Evolutionary conservation across 1,284 basidiomycete species (phyloP).

Genomic region (Fomes fomentarius): DNA sequence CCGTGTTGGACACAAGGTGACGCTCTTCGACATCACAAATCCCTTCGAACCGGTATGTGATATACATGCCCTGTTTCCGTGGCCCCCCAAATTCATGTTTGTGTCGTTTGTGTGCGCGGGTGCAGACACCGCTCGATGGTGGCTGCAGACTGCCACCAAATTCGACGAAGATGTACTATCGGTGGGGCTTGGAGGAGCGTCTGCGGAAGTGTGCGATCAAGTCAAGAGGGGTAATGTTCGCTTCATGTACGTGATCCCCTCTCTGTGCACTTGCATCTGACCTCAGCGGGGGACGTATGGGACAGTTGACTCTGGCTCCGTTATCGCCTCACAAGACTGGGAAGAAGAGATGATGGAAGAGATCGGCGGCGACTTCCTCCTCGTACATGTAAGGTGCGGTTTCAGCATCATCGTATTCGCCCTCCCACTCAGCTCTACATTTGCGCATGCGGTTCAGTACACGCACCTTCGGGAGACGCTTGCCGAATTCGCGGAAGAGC

Average conservation of each 20-base stretch:
- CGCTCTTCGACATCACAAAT: slow-evolving; percentile 29
- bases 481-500: neutral
- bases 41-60: slow-evolving; percentile 23
- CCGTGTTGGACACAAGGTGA: slow-evolving; percentile 36
- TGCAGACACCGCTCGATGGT: slow-evolving; percentile 24
- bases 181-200: slow-evolving; percentile 35
- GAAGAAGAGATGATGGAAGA: slow-evolving; percentile 31
- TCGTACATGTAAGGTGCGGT: slow-evolving; percentile 26
- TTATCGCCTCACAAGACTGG: slow-evolving; percentile 30
- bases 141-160: slow-evolving; percentile 34
- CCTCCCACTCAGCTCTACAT: neutral
- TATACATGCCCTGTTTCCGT: no score
- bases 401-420: neutral
- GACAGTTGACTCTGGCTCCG: slow-evolving; percentile 30
- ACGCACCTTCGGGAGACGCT: neutral
- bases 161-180: slow-evolving; percentile 29
- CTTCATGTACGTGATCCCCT: slow-evolving; percentile 9
- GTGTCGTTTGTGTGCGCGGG: no score
- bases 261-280: no score
- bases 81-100: no score
- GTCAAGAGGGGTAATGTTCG: slow-evolving; percentile 21
- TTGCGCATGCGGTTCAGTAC: neutral
- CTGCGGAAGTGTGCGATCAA: slow-evolving; percentile 20
- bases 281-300: neutral
- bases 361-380: slow-evolving; percentile 31